Conservation (phyloP, 805 yeast species). For the Pichia eremophila region DNA sequence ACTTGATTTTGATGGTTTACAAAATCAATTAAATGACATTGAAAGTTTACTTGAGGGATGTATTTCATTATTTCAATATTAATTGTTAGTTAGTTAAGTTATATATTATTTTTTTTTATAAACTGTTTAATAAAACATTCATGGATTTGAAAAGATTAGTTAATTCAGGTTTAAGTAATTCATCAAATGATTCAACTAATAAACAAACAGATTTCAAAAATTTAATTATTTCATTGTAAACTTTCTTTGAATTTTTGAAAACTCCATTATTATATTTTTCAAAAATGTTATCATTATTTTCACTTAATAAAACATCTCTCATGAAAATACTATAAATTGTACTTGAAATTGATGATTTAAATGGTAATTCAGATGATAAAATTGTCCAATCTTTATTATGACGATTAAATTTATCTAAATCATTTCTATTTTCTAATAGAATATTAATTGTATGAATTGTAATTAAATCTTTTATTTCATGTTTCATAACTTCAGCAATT, state of each 20-base stretch:
- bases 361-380: slow-evolving; percentile 52
- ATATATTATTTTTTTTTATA: background rate
- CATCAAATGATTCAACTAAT: slow-evolving; percentile 15
- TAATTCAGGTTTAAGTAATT: slow-evolving; percentile 8
- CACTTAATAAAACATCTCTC: slow-evolving; percentile 35
- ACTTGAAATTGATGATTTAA: slow-evolving; percentile 44
- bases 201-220: slow-evolving; percentile 18
- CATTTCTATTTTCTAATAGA: slow-evolving; percentile 43
- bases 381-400: slow-evolving; percentile 48
- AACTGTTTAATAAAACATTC: background rate
- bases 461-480: slow-evolving; percentile 42
- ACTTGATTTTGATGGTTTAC: slow-evolving; percentile 42
- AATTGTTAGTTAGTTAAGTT: background rate
- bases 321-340: slow-evolving; percentile 55
- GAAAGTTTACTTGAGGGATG: slow-evolving; percentile 27
- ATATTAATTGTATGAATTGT: slow-evolving; percentile 44
- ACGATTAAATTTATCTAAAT: slow-evolving; percentile 36
- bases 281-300: slow-evolving; percentile 10
- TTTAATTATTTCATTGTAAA: slow-evolving; percentile 15
- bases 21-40: slow-evolving; percentile 38
- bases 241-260: slow-evolving; percentile 11
- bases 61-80: slow-evolving; percentile 14
- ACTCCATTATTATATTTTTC: background rate
- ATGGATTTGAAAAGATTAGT: background rate
- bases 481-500: slow-evolving; percentile 43